These are phyloP conservation scores for Carex littledalei DNA, from an alignment of 176 grass and related monocot species.

Conservation along the genomic window DNA sequence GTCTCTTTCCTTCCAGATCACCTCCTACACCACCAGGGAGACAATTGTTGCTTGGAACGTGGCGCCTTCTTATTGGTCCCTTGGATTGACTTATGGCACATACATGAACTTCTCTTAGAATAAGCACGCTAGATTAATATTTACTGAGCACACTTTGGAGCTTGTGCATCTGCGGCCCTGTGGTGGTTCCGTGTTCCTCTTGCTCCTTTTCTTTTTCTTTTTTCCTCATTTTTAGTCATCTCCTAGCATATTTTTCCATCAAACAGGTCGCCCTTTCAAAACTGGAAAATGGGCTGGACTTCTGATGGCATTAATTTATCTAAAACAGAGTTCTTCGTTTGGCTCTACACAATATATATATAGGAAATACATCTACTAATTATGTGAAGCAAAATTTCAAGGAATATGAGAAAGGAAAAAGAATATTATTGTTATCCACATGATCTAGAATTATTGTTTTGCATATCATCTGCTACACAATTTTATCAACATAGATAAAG, in stretches of 20 bases:
- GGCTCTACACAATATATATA: not conserved
- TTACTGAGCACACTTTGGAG: not conserved
- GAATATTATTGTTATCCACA: not conserved
- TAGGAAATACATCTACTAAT: not conserved
- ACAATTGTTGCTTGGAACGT: constrained; percentile 42
- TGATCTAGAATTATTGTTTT: constrained; percentile 18
- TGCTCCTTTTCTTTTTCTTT: not conserved
- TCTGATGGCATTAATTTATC: constrained; percentile 3
- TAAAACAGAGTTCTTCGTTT: not conserved
- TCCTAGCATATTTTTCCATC: not conserved
- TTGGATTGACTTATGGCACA: constrained; percentile 59
- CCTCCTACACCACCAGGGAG: constrained; percentile 52
- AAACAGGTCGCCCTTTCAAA: constrained; percentile 18
- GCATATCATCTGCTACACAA: not conserved
- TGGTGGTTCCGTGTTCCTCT: constrained; percentile 7
- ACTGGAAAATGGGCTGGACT: constrained; percentile 38
- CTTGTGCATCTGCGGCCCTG: not conserved
- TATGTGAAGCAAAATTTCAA: not conserved
- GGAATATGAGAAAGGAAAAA: not conserved
- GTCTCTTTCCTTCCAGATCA: constrained; percentile 63
- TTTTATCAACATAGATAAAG: constrained; percentile 6
- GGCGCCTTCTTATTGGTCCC: constrained; percentile 45
- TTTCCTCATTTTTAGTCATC: not conserved
- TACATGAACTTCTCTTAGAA: constrained; percentile 47
- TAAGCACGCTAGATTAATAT: not conserved